phyloP scores from a whole-genome alignment of 345 rosid genomes.

The Punica granatum region DNA sequence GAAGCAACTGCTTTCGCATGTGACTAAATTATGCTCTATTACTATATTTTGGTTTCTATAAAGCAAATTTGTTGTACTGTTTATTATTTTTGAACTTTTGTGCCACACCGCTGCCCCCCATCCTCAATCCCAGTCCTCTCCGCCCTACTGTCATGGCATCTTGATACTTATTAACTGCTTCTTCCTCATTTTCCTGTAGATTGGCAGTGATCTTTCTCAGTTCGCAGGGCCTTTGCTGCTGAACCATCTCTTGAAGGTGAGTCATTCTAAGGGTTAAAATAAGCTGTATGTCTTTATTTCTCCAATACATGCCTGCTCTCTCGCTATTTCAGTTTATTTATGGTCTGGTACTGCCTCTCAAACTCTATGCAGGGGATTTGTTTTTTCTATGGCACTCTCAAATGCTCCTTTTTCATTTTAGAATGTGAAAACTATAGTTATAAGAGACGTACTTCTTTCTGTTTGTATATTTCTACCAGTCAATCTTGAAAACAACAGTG shows the following conservation, averaged over 20 bases:
- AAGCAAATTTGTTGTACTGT: no score
- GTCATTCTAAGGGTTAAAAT: constrained; percentile 10
- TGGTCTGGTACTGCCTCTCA: background rate
- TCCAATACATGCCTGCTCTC: background rate
- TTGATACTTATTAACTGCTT: constrained; percentile 16
- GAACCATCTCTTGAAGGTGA: constrained; percentile 73
- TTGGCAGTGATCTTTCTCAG: constrained; percentile 74
- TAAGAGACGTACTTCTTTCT: background rate
- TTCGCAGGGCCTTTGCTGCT: constrained; percentile 77
- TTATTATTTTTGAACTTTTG: no score
- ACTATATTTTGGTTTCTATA: no score
- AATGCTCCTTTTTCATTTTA: background rate
- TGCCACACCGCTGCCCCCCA: no score
- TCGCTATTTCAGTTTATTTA: background rate
- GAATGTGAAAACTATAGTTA: background rate
- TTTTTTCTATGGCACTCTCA: background rate
- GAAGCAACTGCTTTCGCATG: no score
- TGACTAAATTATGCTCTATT: no score
- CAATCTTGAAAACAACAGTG: background rate
- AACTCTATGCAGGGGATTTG: background rate
- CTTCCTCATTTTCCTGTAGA: constrained; percentile 39
- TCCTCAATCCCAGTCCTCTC: no score
- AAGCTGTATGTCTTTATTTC: background rate
- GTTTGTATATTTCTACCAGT: background rate
- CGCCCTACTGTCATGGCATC: background rate